Conservation (phyloP, 176 grass and related monocot species). For the Saccharum officinarum region DNA sequence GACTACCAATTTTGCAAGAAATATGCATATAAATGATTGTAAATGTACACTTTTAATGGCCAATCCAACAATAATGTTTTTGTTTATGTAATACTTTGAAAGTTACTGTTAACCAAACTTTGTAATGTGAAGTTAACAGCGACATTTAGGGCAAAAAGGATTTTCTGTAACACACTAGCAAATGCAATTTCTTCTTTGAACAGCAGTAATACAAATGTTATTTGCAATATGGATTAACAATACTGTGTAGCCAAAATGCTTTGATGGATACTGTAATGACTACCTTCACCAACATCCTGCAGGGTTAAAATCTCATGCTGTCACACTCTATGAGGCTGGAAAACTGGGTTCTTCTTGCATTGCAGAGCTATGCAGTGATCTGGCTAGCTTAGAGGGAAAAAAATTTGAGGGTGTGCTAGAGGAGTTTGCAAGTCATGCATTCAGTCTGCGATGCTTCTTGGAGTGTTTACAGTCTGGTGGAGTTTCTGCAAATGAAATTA, state of each 20-base stretch:
- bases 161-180: not conserved
- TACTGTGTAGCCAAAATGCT: slow-evolving; percentile 15
- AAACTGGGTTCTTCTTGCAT: slow-evolving; percentile 95
- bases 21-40: not conserved
- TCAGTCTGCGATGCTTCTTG: slow-evolving; percentile 85
- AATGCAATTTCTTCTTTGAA: slow-evolving; percentile 21
- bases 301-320: slow-evolving; percentile 99
- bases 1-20: not conserved
- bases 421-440: slow-evolving; percentile 97
- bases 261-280: not conserved
- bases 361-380: slow-evolving; percentile 80
- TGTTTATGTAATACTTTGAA: not conserved
- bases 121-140: not conserved
- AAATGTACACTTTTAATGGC: not conserved
- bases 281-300: slow-evolving; percentile 41
- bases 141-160: not conserved
- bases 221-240: slow-evolving; percentile 1
- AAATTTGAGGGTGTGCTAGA: slow-evolving; percentile 97
- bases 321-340: slow-evolving; percentile 98
- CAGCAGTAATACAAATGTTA: not conserved
- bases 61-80: not conserved
- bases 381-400: slow-evolving; percentile 89
- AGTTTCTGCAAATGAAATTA: slow-evolving; percentile 39
- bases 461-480: slow-evolving; percentile 91
- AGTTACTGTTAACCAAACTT: slow-evolving; percentile 1